Conservation (phyloP, 106 monocot genomes). For the Triglochin maritima region DNA sequence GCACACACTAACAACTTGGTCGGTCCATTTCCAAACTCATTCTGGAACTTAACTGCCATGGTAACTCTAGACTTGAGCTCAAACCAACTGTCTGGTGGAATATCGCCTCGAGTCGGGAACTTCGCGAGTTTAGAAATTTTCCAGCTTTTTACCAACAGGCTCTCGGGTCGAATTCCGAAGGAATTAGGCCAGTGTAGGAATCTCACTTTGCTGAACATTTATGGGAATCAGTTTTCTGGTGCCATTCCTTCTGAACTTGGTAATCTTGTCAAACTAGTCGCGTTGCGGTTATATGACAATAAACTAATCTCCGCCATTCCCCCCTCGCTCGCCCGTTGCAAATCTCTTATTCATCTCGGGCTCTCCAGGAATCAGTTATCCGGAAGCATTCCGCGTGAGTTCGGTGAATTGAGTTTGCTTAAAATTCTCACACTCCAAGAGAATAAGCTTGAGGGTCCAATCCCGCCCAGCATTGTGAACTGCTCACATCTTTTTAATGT, state of each 20-base stretch:
- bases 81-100: slow-evolving; percentile 43
- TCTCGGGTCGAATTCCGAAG: slow-evolving; percentile 40
- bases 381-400: slow-evolving; percentile 53
- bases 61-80: slow-evolving; percentile 42
- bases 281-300: slow-evolving; percentile 42
- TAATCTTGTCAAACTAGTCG: slow-evolving; percentile 32
- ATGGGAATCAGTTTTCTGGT: slow-evolving; percentile 51
- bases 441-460: slow-evolving; percentile 43
- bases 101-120: slow-evolving; percentile 51
- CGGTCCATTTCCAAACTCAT: slow-evolving; percentile 53
- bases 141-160: slow-evolving; percentile 44
- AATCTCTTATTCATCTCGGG: slow-evolving; percentile 26
- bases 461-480: slow-evolving; percentile 58
- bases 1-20: slow-evolving; percentile 30
- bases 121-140: slow-evolving; percentile 41
- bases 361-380: slow-evolving; percentile 54
- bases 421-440: slow-evolving; percentile 33
- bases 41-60: slow-evolving; percentile 31
- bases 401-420: slow-evolving; percentile 48
- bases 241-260: slow-evolving; percentile 64
- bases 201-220: slow-evolving; percentile 44
- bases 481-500: slow-evolving; percentile 43
- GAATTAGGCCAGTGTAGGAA: slow-evolving; percentile 54
- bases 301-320: slow-evolving; percentile 52
- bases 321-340: slow-evolving; percentile 42